Conservation (phyloP, 176 grass and related monocot species). For the Bonia amplexicaulis region DNA sequence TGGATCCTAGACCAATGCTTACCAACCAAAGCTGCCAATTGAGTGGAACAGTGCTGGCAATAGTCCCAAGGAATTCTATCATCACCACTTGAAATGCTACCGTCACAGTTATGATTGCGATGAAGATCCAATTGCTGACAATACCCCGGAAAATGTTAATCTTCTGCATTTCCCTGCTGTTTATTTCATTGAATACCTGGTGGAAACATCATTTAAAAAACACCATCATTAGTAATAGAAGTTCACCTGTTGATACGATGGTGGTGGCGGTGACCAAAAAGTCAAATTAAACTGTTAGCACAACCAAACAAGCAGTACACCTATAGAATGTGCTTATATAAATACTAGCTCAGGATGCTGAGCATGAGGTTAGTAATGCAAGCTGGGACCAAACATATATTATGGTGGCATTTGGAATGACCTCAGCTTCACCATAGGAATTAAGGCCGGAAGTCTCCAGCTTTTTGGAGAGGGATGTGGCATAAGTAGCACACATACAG, state of each 20-base stretch:
- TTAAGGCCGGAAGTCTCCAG: not conserved
- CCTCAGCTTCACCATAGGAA: not conserved
- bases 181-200: conserved; percentile 98
- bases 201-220: not conserved
- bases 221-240: not conserved
- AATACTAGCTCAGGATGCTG: not conserved
- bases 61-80: conserved; percentile 78
- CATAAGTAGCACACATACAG: not conserved
- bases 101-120: conserved; percentile 49
- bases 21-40: conserved; percentile 69
- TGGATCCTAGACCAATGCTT: conserved; percentile 61
- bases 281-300: not conserved
- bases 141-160: conserved; percentile 77
- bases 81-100: conserved; percentile 84
- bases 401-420: not conserved
- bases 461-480: not conserved
- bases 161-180: conserved; percentile 95
- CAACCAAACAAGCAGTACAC: not conserved
- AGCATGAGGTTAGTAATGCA: not conserved
- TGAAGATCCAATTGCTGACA: conserved; percentile 68
- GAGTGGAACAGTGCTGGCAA: conserved; percentile 81
- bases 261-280: not conserved
- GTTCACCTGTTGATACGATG: not conserved
- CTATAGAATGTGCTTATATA: not conserved
- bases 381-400: not conserved